A percentile compares a stretch with the other conserved stretches of the same genome.
These are phyloP conservation scores for Colletotrichum limetticola DNA, from an alignment of 2,329 filamentous ascomycete species.

Conservation along the genomic window DNA sequence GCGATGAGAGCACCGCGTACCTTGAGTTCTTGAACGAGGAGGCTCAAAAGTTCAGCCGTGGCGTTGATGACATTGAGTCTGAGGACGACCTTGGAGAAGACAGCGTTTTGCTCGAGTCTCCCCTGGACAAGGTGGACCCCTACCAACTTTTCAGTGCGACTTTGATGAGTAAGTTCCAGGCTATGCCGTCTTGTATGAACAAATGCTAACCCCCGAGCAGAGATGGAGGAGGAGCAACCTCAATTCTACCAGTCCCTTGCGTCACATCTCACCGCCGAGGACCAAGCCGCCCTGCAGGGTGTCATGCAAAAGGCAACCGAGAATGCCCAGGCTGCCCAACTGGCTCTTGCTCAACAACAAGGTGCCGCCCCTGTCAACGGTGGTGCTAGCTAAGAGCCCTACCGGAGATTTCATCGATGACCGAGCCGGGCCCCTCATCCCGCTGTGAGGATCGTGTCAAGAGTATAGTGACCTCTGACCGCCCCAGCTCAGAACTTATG, in stretches of 20 bases:
- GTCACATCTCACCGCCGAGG: constrained; percentile 80
- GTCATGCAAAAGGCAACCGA: constrained; percentile 74
- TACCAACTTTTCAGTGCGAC: constrained; percentile 89
- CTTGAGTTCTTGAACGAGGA: constrained; percentile 96
- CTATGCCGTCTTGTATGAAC: not conserved
- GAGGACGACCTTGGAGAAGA: constrained; percentile 94
- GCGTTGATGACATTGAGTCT: constrained; percentile 72
- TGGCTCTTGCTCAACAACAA: constrained; percentile 40
- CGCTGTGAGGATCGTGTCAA: constrained; percentile 12
- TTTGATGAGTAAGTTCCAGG: constrained; percentile 76
- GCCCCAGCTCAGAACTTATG: constrained; percentile 20
- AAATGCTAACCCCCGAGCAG: constrained; percentile 56
- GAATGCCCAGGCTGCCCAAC: constrained; percentile 48
- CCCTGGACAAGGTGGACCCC: constrained; percentile 93
- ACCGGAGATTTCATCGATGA: constrained; percentile 34
- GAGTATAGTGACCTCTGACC: constrained; percentile 12
- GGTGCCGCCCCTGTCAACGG: constrained; percentile 38
- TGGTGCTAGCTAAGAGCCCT: constrained; percentile 36
- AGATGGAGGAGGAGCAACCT: constrained; percentile 89
- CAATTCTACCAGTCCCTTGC: constrained; percentile 87
- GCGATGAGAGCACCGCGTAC: constrained; percentile 93
- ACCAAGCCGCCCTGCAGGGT: constrained; percentile 82
- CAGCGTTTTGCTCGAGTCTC: constrained; percentile 90
- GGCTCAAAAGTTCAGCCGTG: constrained; percentile 84
- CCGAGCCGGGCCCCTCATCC: constrained; percentile 33